Percentiles rank a stretch among this genome's conserved stretches.
These are phyloP conservation scores for Silybum marianum DNA, from an alignment of 129 eudicot species.

Conservation along the genomic window DNA sequence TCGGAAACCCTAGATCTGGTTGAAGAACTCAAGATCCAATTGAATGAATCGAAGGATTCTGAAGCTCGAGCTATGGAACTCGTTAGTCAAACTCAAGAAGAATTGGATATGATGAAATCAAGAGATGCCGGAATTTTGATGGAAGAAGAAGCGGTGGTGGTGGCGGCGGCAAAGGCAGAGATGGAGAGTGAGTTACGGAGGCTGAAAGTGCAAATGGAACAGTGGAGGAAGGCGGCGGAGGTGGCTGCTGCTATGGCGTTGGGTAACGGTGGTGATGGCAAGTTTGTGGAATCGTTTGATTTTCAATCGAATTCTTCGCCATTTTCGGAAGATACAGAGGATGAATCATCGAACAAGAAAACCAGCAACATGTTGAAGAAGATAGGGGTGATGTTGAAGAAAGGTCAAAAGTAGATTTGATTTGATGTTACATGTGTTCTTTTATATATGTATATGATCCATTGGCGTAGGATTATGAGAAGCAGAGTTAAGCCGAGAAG, in stretches of 20 bases:
- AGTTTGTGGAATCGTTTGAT: conserved; percentile 56
- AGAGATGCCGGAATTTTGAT: conserved; percentile 42
- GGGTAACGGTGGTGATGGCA: conserved; percentile 44
- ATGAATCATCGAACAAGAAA: conserved; percentile 69
- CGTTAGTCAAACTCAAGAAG: conserved; percentile 40
- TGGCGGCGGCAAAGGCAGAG: conserved; percentile 54
- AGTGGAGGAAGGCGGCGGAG: conserved; percentile 99
- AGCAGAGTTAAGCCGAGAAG: too few species aligned
- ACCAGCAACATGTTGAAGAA: conserved; percentile 79
- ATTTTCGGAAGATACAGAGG: conserved; percentile 62
- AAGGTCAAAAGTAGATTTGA: conserved; percentile 62
- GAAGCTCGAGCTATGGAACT: conserved; percentile 55
- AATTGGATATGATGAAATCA: conserved; percentile 46
- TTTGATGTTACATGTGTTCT: neutral
- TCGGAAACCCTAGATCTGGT: conserved; percentile 46
- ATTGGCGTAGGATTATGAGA: too few species aligned
- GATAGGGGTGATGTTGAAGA: conserved; percentile 78
- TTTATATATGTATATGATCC: neutral
- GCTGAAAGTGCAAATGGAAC: conserved; percentile 82
- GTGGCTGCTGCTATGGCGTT: conserved; percentile 88
- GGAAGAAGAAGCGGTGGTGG: conserved; percentile 51
- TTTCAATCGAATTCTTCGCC: conserved; percentile 52
- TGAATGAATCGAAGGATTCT: conserved; percentile 61
- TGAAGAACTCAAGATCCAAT: conserved; percentile 51
- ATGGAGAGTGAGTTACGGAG: conserved; percentile 77